Conservation (phyloP, 208 protist genomes). For the Trypanosoma cruzi region DNA sequence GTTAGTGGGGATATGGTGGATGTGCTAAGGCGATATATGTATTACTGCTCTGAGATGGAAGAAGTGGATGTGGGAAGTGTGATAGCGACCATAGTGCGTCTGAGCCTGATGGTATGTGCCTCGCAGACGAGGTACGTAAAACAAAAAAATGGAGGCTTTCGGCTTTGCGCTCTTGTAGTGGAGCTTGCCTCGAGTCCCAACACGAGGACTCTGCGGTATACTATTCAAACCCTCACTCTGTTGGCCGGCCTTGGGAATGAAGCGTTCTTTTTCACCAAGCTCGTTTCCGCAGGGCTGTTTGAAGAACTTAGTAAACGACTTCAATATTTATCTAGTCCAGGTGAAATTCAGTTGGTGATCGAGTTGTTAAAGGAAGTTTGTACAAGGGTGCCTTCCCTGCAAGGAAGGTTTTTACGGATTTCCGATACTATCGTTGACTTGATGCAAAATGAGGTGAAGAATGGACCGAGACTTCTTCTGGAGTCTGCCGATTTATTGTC, state of each 20-base stretch:
- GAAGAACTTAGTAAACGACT: constrained; percentile 23
- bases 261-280: constrained; percentile 24
- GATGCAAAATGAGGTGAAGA: constrained; percentile 16
- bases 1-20: constrained; percentile 17
- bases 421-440: constrained; percentile 15
- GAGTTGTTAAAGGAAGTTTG: constrained; percentile 22
- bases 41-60: constrained; percentile 10
- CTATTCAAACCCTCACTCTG: constrained; percentile 22
- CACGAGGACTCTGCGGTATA: constrained; percentile 2
- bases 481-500: constrained; percentile 16
- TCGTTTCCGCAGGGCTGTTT: constrained; percentile 21
- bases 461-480: constrained; percentile 19
- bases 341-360: constrained; percentile 21
- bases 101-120: constrained; percentile 24
- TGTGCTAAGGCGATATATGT: constrained; percentile 11
- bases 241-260: constrained; percentile 22
- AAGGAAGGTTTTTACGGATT: constrained; percentile 12
- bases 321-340: not conserved
- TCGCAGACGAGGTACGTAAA: constrained; percentile 5
- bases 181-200: constrained; percentile 19
- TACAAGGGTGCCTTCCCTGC: constrained; percentile 22
- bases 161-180: constrained; percentile 23
- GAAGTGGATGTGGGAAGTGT: constrained; percentile 2
- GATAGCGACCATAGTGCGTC: constrained; percentile 21
- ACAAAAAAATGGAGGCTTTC: constrained; percentile 26